Evolutionary conservation across 1,139 yeast genomes (phyloP), one percentile per base, ranked within the genome.

Genomic region (Yamadazyma atmosphaerica): DNA sequence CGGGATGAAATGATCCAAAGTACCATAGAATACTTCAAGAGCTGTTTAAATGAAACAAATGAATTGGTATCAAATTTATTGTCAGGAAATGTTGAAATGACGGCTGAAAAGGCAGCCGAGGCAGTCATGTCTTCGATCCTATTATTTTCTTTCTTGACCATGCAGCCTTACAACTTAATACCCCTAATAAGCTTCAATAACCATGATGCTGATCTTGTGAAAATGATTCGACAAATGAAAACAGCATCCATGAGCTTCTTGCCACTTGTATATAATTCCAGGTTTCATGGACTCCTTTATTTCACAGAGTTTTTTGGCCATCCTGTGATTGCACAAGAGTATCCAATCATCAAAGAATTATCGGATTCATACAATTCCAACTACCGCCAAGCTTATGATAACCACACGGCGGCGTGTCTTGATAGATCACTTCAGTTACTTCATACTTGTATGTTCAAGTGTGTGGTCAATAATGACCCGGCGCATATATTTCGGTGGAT

Each of bases 111-210:
- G 4, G 49, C 48, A 5, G 43, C 41, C 13, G 59, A 55, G 24
- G 17, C 56, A 13, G 37, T 48, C 5, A 37, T 56, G 2, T 52
- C 63, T 2, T 49, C 57, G 4, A 47, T 54, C 13, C 40, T 64
- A 14, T 41, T 61, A 23, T 63, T 47, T 40, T 49, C 63, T 6
- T 63, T 54, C 39, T 38, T 63, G 10, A 54, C 61, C 11, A 41
- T 60, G 4, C 65, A 61, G 35, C 69, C 70, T 2, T 56, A 55
- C 38, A 44, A 46, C 14, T 39, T 61, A 13, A 38, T 61, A 13
- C 65, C 68, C 1, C 41, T 65, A 9, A 17, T 36, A 11, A 32
- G 15, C 10, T 31, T 36, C 12, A 31, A 27, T 15, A 34, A 10
- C 11, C 14, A 21, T 4, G 28, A 26, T n/a, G 38, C 44, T 9